A percentile compares a stretch with the other conserved stretches of the same genome.
Evolutionary conservation across 768 basidiomycete species (phyloP).

Genomic region (Calocybe gangraenosa): DNA sequence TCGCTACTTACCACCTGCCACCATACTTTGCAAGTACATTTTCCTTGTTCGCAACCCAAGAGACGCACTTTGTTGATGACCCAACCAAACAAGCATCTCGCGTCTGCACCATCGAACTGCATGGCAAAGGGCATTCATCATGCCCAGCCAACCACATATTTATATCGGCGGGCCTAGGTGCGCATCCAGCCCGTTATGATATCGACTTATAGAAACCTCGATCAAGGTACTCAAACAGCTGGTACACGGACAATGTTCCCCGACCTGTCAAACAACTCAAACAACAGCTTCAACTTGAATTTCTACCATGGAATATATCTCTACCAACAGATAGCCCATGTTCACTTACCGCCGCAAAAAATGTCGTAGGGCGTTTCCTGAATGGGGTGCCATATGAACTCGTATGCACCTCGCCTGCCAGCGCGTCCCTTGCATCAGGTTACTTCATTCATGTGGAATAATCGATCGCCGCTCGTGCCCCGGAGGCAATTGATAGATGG

Average conservation of each 20-base stretch:
- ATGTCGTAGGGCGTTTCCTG: conserved; percentile 40
- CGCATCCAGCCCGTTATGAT: too few relatives aligned
- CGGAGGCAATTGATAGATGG: too few relatives aligned
- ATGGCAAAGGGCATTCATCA: conserved; percentile 36
- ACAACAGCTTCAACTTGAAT: conserved; percentile 21
- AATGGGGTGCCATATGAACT: conserved; percentile 28
- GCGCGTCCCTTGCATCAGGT: conserved; percentile 17
- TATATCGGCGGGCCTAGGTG: conserved; percentile 44
- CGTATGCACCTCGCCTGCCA: conserved; percentile 28
- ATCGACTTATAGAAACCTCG: too few relatives aligned
- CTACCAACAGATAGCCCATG: conserved; percentile 39
- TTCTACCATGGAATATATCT: conserved; percentile 33
- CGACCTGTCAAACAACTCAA: conserved; percentile 35
- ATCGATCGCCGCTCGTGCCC: too few relatives aligned
- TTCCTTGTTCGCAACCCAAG: too few relatives aligned
- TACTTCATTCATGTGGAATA: too few relatives aligned
- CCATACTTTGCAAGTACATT: too few relatives aligned
- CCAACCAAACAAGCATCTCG: conserved; percentile 34
- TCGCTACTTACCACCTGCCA: too few relatives aligned
- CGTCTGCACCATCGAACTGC: conserved; percentile 44
- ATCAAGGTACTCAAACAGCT: conserved; percentile 27
- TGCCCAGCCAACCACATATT: conserved; percentile 38
- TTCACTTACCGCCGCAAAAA: conserved; percentile 37
- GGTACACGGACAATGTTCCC: conserved; percentile 33
- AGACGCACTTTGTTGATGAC: too few relatives aligned